Conservation (phyloP, 441 rosid species). For the Corymbia citriodora region DNA sequence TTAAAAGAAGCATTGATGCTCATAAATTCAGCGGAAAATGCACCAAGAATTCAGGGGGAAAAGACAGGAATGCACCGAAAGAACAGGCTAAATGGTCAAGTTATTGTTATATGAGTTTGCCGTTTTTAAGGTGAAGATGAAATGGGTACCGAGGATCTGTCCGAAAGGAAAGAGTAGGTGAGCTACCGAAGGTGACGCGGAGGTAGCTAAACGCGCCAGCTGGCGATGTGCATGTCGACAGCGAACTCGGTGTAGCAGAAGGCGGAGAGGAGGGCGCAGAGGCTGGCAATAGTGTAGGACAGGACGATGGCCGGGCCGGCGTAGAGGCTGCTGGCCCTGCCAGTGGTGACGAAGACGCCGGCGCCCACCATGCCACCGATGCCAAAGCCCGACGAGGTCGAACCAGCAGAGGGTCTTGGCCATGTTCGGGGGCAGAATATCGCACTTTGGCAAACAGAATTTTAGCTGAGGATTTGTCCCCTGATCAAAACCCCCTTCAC, state of each 20-base stretch:
- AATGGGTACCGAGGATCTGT: too few relatives aligned
- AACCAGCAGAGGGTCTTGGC: conserved; percentile 69
- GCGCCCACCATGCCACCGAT: conserved; percentile 98
- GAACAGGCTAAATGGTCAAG: background rate
- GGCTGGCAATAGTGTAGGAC: conserved; percentile 88
- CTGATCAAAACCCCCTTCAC: conserved; percentile 94
- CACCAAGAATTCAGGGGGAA: background rate
- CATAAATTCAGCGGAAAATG: background rate
- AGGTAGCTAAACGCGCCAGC: conserved; percentile 90
- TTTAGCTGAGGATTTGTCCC: conserved; percentile 68
- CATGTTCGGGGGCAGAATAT: conserved; percentile 74
- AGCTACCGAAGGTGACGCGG: conserved; percentile 75
- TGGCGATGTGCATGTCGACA: conserved; percentile 90
- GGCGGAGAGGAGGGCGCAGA: conserved; percentile 90
- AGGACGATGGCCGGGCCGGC: conserved; percentile 79
- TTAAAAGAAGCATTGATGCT: background rate
- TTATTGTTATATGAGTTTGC: background rate
- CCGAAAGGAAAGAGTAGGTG: background rate
- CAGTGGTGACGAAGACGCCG: conserved; percentile 83
- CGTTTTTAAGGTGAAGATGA: background rate
- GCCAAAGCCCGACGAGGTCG: conserved; percentile 77
- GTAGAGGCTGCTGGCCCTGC: conserved; percentile 42
- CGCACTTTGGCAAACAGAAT: conserved; percentile 53
- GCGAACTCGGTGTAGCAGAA: conserved; percentile 97
- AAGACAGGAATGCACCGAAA: background rate